phyloP scores from a whole-genome alignment of 1,284 basidiomycete genomes.

The Apiotrichum montevideense region DNA sequence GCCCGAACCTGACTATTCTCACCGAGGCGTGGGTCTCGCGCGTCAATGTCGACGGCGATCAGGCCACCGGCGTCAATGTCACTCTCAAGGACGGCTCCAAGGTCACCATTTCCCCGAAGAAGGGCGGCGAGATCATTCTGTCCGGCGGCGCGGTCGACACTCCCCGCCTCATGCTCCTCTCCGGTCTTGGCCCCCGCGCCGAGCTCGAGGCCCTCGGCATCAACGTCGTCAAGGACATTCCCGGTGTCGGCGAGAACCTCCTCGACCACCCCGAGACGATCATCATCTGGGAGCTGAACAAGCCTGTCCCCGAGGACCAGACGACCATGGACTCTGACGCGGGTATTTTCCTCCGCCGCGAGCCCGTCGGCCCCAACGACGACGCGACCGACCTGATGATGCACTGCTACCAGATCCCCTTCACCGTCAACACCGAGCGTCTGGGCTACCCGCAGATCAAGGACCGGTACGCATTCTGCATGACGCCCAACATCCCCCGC shows the following conservation, averaged over 20 bases:
- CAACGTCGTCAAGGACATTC: conserved; percentile 48
- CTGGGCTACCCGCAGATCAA: conserved; percentile 12
- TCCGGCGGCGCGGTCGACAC: conserved; percentile 56
- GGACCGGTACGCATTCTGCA: conserved; percentile 20
- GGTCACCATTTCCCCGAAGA: conserved; percentile 43
- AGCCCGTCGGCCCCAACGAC: conserved; percentile 5
- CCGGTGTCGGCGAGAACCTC: conserved; percentile 61
- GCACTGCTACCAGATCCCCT: conserved; percentile 23
- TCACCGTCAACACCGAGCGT: conserved; percentile 20
- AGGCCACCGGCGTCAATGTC: conserved; percentile 17
- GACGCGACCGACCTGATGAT: conserved; percentile 18
- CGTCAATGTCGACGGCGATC: conserved; percentile 12
- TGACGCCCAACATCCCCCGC: conserved; percentile 21
- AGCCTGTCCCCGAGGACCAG: conserved; percentile 15
- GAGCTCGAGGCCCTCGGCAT: conserved; percentile 55
- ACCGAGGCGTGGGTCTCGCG: conserved; percentile 19
- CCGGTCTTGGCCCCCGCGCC: conserved; percentile 59
- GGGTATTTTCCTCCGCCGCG: conserved; percentile 17
- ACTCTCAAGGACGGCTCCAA: conserved; percentile 14
- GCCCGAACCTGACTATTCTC: conserved; percentile 18
- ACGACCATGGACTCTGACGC: conserved; percentile 21
- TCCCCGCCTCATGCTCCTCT: conserved; percentile 58
- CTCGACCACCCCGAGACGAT: conserved; percentile 54
- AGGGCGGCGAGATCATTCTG: conserved; percentile 40
- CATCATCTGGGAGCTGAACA: conserved; percentile 19